These are phyloP conservation scores for Tricholomella constricta DNA, from an alignment of 768 basidiomycete species.

Conservation along the genomic window DNA sequence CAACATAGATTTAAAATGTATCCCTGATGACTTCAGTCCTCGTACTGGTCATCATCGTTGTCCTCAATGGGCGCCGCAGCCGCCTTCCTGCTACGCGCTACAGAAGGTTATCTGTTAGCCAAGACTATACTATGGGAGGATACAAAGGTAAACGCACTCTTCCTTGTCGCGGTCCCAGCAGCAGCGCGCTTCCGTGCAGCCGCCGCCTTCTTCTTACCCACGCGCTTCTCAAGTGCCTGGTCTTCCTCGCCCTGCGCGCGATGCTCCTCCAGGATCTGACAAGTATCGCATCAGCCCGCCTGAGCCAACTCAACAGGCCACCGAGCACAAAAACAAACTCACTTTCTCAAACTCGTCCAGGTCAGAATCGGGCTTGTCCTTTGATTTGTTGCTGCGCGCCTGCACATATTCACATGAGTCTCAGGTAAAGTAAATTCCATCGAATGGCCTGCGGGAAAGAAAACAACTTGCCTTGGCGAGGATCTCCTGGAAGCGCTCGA, in stretches of 20 bases:
- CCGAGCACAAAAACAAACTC: slow-evolving; percentile 11
- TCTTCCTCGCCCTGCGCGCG: slow-evolving; percentile 88
- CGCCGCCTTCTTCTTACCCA: slow-evolving; percentile 81
- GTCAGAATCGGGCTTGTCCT: slow-evolving; percentile 91
- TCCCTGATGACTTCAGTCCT: too few species aligned
- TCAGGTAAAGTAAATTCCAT: background rate
- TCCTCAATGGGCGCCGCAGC: slow-evolving; percentile 9
- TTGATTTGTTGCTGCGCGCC: slow-evolving; percentile 89
- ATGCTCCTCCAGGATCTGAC: slow-evolving; percentile 82
- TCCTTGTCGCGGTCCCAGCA: slow-evolving; percentile 48
- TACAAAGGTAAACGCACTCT: slow-evolving; percentile 30
- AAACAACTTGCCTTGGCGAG: slow-evolving; percentile 68
- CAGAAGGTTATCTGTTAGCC: background rate
- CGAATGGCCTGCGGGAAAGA: background rate
- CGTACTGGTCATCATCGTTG: slow-evolving; percentile 19
- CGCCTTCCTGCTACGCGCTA: slow-evolving; percentile 17
- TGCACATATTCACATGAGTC: slow-evolving; percentile 23
- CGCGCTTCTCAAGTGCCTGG: slow-evolving; percentile 85
- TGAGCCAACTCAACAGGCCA: too few species aligned
- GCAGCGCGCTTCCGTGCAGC: slow-evolving; percentile 57
- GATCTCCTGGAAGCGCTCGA: slow-evolving; percentile 82
- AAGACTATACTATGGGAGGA: background rate
- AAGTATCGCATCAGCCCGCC: background rate
- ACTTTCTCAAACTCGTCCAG: slow-evolving; percentile 94
- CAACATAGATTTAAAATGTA: too few species aligned